A percentile compares a stretch with the other conserved stretches of the same genome.
Evolutionary conservation across 1,139 yeast genomes (phyloP).

Genomic region (Blastobotrys indianensis): DNA sequence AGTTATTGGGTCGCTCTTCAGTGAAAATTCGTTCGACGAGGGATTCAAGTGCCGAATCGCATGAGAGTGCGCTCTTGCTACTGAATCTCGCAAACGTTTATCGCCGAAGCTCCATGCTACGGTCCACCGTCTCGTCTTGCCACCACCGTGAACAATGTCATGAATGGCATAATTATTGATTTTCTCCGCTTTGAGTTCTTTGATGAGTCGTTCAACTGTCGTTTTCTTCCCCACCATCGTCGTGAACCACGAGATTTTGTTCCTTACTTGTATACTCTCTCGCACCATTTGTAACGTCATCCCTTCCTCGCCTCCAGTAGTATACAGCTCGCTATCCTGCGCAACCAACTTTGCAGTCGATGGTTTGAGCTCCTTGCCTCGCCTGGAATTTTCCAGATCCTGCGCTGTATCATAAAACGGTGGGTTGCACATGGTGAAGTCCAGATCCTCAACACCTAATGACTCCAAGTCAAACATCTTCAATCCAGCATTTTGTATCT

Average conservation of each 20-base stretch:
- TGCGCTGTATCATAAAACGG: conserved; percentile 38
- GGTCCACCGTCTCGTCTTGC: conserved; percentile 39
- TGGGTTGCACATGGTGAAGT: conserved; percentile 42
- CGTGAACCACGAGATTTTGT: conserved; percentile 34
- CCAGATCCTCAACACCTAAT: conserved; percentile 11
- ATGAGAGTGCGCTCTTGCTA: conserved; percentile 6
- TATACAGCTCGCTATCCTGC: conserved; percentile 33
- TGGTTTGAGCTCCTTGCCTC: conserved; percentile 16
- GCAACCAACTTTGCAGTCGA: conserved; percentile 25
- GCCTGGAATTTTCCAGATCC: conserved; percentile 29
- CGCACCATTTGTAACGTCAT: conserved; percentile 34
- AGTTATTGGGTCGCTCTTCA: not conserved
- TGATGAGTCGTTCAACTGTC: conserved; percentile 27
- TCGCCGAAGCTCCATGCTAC: conserved; percentile 37
- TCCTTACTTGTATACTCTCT: conserved; percentile 25
- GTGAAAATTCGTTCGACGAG: conserved; percentile 1
- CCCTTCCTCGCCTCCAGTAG: conserved; percentile 39
- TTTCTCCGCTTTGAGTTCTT: conserved; percentile 17
- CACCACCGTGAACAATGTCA: conserved; percentile 27
- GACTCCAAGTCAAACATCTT: conserved; percentile 12
- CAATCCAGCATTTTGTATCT: conserved; percentile 1
- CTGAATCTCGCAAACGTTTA: conserved; percentile 12
- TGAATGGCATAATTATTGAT: conserved; percentile 31
- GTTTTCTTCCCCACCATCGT: conserved; percentile 37
- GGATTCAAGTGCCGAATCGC: conserved; percentile 9